These are phyloP conservation scores for Hypomontagnella submonticulosa DNA, from an alignment of 495 filamentous ascomycete species.

Conservation along the genomic window DNA sequence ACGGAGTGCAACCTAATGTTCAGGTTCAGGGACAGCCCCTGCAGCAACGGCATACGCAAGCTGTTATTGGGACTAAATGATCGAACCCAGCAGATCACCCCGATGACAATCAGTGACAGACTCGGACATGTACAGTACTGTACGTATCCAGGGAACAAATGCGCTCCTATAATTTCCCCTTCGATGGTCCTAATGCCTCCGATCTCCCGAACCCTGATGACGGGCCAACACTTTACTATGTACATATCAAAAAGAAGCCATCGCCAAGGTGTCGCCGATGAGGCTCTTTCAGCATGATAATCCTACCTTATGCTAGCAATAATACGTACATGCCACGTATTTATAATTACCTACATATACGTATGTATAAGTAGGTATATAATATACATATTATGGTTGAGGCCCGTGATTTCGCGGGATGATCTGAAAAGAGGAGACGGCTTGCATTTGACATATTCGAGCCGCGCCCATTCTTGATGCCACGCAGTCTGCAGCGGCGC, in stretches of 20 bases:
- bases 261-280: conserved; percentile 20
- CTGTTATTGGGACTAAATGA: conserved; percentile 32
- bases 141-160: conserved; percentile 1
- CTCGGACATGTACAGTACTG: not conserved
- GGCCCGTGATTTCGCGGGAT: conserved; percentile 13
- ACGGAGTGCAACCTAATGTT: conserved; percentile 34
- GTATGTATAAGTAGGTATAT: conserved; percentile 1
- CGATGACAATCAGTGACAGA: conserved; percentile 23
- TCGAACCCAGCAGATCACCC: conserved; percentile 30
- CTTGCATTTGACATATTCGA: conserved; percentile 38
- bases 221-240: not conserved
- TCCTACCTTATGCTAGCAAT: conserved; percentile 28
- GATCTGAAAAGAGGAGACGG: conserved; percentile 23
- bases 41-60: conserved; percentile 38
- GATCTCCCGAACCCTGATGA: conserved; percentile 5
- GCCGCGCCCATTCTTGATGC: conserved; percentile 27
- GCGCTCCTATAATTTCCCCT: conserved; percentile 1
- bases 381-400: not conserved
- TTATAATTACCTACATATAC: not conserved
- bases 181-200: not conserved
- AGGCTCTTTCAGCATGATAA: conserved; percentile 38
- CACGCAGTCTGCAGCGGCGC: conserved; percentile 42
- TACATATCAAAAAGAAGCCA: not conserved
- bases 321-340: not conserved
- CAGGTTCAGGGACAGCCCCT: conserved; percentile 35